Evolutionary conservation across 2,329 filamentous ascomycete genomes (phyloP).

Genomic region (Nannizziopsis barbatae): DNA sequence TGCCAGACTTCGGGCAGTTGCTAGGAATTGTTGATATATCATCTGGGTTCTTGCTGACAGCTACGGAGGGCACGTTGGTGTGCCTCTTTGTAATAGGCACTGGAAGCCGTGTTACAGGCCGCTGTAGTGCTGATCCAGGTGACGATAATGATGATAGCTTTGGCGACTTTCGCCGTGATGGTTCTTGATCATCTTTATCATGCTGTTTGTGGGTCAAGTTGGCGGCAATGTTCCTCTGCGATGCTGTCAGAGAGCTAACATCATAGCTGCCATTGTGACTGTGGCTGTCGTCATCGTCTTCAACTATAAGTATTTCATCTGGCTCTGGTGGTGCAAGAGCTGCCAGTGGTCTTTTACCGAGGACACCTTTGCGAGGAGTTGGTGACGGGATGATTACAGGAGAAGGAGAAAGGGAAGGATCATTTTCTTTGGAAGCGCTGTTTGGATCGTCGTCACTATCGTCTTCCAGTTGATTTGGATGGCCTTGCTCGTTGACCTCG

Average conservation of each 20-base stretch:
- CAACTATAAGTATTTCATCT: constrained; percentile 23
- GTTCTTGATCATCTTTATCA: not conserved
- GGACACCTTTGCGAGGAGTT: constrained; percentile 27
- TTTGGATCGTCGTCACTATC: constrained; percentile 27
- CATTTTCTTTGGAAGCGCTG: constrained; percentile 41
- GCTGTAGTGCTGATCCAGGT: too few species aligned
- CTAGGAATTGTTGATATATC: not conserved
- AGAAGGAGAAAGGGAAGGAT: constrained; percentile 32
- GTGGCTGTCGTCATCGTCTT: constrained; percentile 22
- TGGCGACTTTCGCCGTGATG: constrained; percentile 9
- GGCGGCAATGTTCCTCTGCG: constrained; percentile 34
- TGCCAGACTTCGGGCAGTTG: too few species aligned
- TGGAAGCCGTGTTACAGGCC: too few species aligned
- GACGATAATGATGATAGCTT: constrained; percentile 5
- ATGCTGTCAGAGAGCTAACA: constrained; percentile 23
- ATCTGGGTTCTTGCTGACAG: not conserved
- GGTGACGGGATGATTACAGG: constrained; percentile 27
- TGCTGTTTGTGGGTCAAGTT: constrained; percentile 19
- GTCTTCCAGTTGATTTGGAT: not conserved
- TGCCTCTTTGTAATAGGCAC: too few species aligned
- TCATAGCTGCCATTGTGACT: constrained; percentile 13
- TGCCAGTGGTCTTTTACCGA: constrained; percentile 36
- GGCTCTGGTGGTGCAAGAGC: constrained; percentile 30
- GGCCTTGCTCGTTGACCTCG: too few species aligned
- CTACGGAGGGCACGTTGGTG: not conserved